These are phyloP conservation scores for Hyphodiscus hymeniophilus DNA, from an alignment of 495 filamentous ascomycete genomes.

Conservation along the genomic window DNA sequence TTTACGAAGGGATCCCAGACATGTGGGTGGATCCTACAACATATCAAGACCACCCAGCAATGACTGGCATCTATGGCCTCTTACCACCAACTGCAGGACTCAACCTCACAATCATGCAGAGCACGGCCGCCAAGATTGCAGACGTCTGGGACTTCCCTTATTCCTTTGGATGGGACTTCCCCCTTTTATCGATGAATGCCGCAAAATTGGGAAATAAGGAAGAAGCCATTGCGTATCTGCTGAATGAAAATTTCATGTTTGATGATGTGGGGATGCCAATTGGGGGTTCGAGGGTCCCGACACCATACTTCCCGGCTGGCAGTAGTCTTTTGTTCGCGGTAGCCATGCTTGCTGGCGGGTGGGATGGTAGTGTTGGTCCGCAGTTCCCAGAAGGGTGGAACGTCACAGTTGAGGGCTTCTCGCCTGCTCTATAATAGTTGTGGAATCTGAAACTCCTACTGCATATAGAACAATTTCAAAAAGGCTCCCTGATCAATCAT, in stretches of 20 bases:
- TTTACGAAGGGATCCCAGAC: slow-evolving; percentile 41
- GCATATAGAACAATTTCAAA: too few species aligned
- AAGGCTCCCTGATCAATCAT: too few species aligned
- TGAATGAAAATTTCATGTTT: slow-evolving; percentile 38
- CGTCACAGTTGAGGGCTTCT: slow-evolving; percentile 37
- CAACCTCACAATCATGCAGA: slow-evolving; percentile 30
- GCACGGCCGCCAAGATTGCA: slow-evolving; percentile 36
- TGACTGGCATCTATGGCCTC: slow-evolving; percentile 39
- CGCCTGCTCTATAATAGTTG: neutral
- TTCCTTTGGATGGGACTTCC: slow-evolving; percentile 47
- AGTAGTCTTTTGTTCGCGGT: slow-evolving; percentile 39
- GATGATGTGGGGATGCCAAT: slow-evolving; percentile 45
- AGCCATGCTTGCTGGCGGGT: slow-evolving; percentile 48
- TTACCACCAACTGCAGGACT: slow-evolving; percentile 37
- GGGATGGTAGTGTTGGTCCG: slow-evolving; percentile 36
- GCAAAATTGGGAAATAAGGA: slow-evolving; percentile 36
- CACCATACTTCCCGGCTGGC: slow-evolving; percentile 46
- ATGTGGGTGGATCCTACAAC: slow-evolving; percentile 39
- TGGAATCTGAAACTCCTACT: too few species aligned
- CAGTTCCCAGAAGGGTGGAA: slow-evolving; percentile 39
- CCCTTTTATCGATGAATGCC: slow-evolving; percentile 44
- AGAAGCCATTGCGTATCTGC: slow-evolving; percentile 38
- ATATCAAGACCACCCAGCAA: slow-evolving; percentile 41
- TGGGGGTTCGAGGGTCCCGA: slow-evolving; percentile 42
- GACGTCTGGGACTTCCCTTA: slow-evolving; percentile 38